These are phyloP conservation scores for Puya raimondii DNA, from an alignment of 176 grass and related monocot genomes.

Conservation along the genomic window DNA sequence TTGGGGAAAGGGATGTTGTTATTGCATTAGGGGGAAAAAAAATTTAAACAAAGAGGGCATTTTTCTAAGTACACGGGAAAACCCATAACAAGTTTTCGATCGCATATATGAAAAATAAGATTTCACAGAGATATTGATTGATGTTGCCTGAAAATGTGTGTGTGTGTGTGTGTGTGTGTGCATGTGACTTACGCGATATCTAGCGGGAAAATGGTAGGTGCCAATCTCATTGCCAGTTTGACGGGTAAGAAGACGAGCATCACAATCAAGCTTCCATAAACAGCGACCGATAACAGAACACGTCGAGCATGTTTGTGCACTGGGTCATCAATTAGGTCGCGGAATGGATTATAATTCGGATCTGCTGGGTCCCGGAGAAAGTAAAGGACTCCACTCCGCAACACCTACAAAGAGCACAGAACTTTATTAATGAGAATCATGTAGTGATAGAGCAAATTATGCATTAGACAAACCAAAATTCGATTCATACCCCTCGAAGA, in stretches of 20 bases:
- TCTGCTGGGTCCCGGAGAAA: conserved; percentile 93
- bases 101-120: not conserved
- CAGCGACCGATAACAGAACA: conserved; percentile 85
- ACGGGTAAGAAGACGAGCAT: conserved; percentile 98
- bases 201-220: conserved; percentile 71
- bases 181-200: conserved; percentile 64
- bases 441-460: not conserved
- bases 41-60: too few relatives aligned
- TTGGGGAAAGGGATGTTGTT: too few relatives aligned
- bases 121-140: too few relatives aligned
- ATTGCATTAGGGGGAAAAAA: too few relatives aligned
- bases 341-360: conserved; percentile 98
- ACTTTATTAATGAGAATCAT: conserved; percentile 1
- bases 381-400: conserved; percentile 92
- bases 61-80: too few relatives aligned
- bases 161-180: too few relatives aligned
- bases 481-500: conserved; percentile 83
- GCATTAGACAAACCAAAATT: not conserved
- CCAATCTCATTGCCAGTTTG: conserved; percentile 80
- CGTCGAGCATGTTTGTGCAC: conserved; percentile 91
- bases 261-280: conserved; percentile 98
- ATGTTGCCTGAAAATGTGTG: too few relatives aligned
- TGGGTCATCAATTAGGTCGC: conserved; percentile 94
- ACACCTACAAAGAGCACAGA: conserved; percentile 39
- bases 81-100: not conserved